Percentiles rank a stretch among this genome's conserved stretches.
These are phyloP conservation scores for Pythium sp. DNA, from an alignment of 352 stramenopile genomes.

Conservation along the genomic window DNA sequence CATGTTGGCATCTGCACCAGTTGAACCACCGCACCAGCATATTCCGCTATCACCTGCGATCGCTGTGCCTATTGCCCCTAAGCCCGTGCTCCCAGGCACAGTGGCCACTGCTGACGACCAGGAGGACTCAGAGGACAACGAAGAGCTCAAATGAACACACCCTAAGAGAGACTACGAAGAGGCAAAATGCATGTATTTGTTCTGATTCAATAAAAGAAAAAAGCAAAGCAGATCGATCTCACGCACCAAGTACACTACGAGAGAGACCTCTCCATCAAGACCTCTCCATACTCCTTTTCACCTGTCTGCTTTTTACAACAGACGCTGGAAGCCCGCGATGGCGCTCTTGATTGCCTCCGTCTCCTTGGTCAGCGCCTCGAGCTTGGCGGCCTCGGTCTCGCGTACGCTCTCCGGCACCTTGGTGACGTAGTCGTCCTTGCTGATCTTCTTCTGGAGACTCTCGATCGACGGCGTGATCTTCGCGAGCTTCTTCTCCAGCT, in stretches of 20 bases:
- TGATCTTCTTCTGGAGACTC: slow-evolving; percentile 79
- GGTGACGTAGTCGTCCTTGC: slow-evolving; percentile 70
- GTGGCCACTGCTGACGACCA: slow-evolving; percentile 17
- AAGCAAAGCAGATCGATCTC: neutral
- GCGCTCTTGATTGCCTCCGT: slow-evolving; percentile 73
- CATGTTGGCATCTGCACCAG: neutral
- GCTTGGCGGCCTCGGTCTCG: slow-evolving; percentile 74
- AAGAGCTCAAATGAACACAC: neutral
- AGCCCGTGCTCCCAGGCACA: slow-evolving; percentile 21
- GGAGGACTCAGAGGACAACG: neutral
- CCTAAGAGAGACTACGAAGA: slow-evolving; percentile 10
- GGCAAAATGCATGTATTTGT: slow-evolving; percentile 9
- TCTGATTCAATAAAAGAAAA: neutral
- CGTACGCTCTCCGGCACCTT: slow-evolving; percentile 82
- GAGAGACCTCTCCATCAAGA: neutral
- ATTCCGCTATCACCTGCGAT: neutral
- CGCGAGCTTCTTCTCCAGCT: slow-evolving; percentile 87
- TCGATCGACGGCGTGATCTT: slow-evolving; percentile 77
- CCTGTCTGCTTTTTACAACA: slow-evolving; percentile 40
- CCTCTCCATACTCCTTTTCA: neutral
- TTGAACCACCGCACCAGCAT: neutral
- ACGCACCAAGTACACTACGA: neutral
- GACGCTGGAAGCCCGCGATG: slow-evolving; percentile 75
- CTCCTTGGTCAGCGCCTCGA: slow-evolving; percentile 79
- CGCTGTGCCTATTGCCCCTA: neutral